Evolutionary conservation across 2,329 filamentous ascomycete species (phyloP).

Genomic region (Hortaea sp.): DNA sequence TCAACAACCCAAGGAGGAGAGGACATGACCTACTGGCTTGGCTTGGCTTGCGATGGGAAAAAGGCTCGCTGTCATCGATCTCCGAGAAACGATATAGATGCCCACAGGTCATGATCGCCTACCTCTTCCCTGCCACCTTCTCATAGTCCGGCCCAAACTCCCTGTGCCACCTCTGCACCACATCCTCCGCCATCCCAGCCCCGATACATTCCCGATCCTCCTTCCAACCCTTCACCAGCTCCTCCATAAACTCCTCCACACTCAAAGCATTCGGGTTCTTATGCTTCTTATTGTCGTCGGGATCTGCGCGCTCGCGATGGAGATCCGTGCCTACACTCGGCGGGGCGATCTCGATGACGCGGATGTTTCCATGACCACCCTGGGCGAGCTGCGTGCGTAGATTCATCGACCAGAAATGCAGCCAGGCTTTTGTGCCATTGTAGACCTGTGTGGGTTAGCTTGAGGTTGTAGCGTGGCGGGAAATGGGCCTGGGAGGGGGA

Average conservation of each 20-base stretch:
- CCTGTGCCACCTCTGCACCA: conserved; percentile 38
- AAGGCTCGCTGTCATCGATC: too few relatives aligned
- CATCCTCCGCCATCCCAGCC: conserved; percentile 33
- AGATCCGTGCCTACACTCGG: conserved; percentile 46
- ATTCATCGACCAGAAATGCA: conserved; percentile 49
- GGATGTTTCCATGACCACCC: conserved; percentile 28
- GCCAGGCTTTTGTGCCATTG: conserved; percentile 49
- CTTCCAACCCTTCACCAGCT: conserved; percentile 36
- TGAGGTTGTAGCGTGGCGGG: not conserved
- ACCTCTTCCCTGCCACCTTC: conserved; percentile 13
- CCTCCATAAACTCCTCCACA: conserved; percentile 46
- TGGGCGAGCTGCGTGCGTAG: conserved; percentile 41
- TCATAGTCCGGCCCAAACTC: conserved; percentile 18
- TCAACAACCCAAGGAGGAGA: too few relatives aligned
- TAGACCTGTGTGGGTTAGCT: conserved; percentile 33
- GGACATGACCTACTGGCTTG: too few relatives aligned
- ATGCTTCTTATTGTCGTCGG: conserved; percentile 50
- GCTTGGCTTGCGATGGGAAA: too few relatives aligned
- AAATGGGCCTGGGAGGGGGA: not conserved
- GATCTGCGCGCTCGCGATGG: conserved; percentile 46
- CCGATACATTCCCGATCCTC: conserved; percentile 40
- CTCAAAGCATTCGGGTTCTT: conserved; percentile 39
- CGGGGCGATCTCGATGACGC: conserved; percentile 47
- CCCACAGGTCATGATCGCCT: not conserved
- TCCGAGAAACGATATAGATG: too few relatives aligned